Evolutionary conservation across 768 basidiomycete species (phyloP).

Genomic region (Hygrocybe punicea): DNA sequence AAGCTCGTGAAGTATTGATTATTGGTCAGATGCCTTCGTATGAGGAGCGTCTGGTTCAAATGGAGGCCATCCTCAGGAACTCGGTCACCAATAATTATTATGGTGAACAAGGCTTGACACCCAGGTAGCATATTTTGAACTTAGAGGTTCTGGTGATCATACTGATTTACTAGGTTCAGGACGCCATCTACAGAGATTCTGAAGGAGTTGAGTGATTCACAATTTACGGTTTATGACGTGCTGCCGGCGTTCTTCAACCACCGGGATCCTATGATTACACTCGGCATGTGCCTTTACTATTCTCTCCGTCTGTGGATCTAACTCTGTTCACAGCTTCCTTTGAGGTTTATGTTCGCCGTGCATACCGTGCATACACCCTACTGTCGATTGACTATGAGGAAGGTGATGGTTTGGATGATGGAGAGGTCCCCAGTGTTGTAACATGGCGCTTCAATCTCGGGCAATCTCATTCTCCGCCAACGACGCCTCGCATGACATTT

Average conservation of each 20-base stretch:
- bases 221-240: constrained; percentile 96
- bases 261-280: constrained; percentile 74
- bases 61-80: constrained; percentile 88
- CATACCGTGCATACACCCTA: constrained; percentile 90
- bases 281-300: constrained; percentile 51
- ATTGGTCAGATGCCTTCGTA: constrained; percentile 95
- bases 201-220: constrained; percentile 91
- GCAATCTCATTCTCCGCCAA: constrained; percentile 79
- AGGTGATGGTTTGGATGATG: constrained; percentile 80
- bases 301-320: neutral
- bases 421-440: constrained; percentile 73
- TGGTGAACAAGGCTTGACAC: constrained; percentile 69
- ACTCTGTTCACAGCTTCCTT: constrained; percentile 65
- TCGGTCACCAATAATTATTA: constrained; percentile 87
- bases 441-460: constrained; percentile 97
- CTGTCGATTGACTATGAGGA: constrained; percentile 94
- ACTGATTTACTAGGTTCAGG: constrained; percentile 39
- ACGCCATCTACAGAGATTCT: constrained; percentile 83
- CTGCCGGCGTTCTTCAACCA: constrained; percentile 94
- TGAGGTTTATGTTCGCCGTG: constrained; percentile 93
- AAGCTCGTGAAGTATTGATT: constrained; percentile 96
- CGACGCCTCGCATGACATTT: constrained; percentile 65
- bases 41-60: constrained; percentile 89
- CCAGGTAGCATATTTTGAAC: constrained; percentile 44
- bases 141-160: neutral